Evolutionary conservation across 2,329 filamentous ascomycete genomes (phyloP).

Genomic region (Calonectria pauciramosa): DNA sequence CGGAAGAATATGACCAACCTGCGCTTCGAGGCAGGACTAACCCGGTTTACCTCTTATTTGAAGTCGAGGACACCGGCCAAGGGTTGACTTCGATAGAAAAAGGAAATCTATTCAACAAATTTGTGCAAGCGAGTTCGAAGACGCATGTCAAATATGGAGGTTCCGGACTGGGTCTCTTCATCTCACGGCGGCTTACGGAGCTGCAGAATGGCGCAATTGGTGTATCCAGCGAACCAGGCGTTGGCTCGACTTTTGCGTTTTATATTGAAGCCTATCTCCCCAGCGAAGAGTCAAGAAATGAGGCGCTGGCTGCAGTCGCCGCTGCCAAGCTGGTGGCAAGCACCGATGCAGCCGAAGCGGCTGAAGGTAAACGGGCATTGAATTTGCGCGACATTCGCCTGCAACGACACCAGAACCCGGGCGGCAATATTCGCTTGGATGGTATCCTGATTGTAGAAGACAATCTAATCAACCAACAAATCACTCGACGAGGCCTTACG

Average conservation of each 20-base stretch:
- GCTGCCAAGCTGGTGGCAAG: conserved; percentile 49
- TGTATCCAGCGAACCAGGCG: conserved; percentile 75
- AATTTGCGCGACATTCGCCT: conserved; percentile 38
- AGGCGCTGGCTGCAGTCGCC: conserved; percentile 55
- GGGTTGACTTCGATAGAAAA: conserved; percentile 80
- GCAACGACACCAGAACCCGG: conserved; percentile 43
- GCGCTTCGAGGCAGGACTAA: conserved; percentile 53
- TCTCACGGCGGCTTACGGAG: conserved; percentile 83
- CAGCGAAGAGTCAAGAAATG: conserved; percentile 54
- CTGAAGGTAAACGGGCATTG: conserved; percentile 34
- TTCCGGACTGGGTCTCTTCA: conserved; percentile 83
- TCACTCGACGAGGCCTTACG: conserved; percentile 64
- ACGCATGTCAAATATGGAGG: conserved; percentile 86
- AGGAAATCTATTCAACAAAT: conserved; percentile 81
- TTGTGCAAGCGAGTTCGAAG: conserved; percentile 81
- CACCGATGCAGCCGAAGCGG: conserved; percentile 32
- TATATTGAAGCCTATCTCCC: conserved; percentile 73
- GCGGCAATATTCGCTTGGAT: conserved; percentile 49
- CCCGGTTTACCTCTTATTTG: conserved; percentile 76
- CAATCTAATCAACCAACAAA: conserved; percentile 72
- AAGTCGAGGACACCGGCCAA: conserved; percentile 83
- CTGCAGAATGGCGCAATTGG: conserved; percentile 86
- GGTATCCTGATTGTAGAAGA: conserved; percentile 71
- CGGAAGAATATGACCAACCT: conserved; percentile 54
- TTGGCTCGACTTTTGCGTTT: conserved; percentile 83